Evolutionary conservation across 2,329 filamentous ascomycete species (phyloP).

Genomic region (Paecilomyces sp.): DNA sequence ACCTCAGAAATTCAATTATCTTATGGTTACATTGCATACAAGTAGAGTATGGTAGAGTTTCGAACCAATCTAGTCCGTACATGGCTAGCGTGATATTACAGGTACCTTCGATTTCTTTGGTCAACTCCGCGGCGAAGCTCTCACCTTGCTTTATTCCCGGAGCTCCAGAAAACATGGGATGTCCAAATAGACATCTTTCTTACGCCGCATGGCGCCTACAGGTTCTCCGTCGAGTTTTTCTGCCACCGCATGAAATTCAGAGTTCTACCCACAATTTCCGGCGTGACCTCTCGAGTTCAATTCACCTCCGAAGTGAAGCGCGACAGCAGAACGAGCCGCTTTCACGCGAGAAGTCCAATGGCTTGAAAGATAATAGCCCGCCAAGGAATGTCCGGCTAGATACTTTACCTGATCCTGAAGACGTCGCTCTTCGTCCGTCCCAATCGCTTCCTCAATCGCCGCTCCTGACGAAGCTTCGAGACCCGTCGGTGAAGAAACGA

Average conservation of each 20-base stretch:
- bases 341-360: neutral
- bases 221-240: conserved; percentile 17
- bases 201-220: conserved; percentile 26
- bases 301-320: neutral
- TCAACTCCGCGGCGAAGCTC: neutral
- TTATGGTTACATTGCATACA: no score
- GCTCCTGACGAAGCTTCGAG: conserved; percentile 16
- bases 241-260: conserved; percentile 1
- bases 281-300: conserved; percentile 10
- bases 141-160: neutral
- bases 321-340: neutral
- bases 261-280: neutral
- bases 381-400: neutral
- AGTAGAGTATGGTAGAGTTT: neutral
- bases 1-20: neutral
- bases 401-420: neutral
- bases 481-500: conserved; percentile 10
- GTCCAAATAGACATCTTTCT: conserved; percentile 15
- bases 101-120: no score
- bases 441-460: conserved; percentile 30
- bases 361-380: neutral
- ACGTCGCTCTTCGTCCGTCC: conserved; percentile 15
- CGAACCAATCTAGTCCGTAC: neutral
- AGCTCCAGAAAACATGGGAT: conserved; percentile 16
- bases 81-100: neutral